Conservation (phyloP, 768 basidiomycete genomes). For the Mycena vitilis region DNA sequence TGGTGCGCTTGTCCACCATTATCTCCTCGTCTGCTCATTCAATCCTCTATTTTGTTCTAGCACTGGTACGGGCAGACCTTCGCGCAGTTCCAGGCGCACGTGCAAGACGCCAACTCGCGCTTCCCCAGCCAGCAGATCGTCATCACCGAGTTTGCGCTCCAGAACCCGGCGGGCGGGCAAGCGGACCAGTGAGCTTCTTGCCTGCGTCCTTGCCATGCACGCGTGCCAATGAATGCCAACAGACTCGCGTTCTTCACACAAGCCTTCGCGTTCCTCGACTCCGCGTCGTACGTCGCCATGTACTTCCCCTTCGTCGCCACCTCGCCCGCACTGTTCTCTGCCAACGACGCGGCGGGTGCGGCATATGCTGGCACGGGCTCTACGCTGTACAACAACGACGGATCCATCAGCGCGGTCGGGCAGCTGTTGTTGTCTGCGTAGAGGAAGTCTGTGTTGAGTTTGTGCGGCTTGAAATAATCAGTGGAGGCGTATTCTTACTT, state of each 20-base stretch:
- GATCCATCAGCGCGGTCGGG: conserved; percentile 26
- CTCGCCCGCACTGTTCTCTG: conserved; percentile 40
- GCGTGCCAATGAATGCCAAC: too few species aligned
- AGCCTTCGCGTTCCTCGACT: conserved; percentile 51
- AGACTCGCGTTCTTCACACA: conserved; percentile 44
- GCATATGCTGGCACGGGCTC: conserved; percentile 42
- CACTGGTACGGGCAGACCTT: conserved; percentile 40
- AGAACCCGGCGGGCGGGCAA: conserved; percentile 45
- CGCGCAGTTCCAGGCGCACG: conserved; percentile 39
- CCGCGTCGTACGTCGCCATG: conserved; percentile 43
- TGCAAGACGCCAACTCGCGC: conserved; percentile 9
- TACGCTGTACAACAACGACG: conserved; percentile 47
- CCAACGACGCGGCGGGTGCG: conserved; percentile 36
- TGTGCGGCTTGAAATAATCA: too few species aligned
- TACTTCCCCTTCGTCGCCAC: conserved; percentile 53
- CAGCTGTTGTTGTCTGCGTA: conserved; percentile 9
- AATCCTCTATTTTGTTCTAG: background rate
- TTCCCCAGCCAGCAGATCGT: conserved; percentile 39
- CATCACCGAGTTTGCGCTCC: conserved; percentile 49
- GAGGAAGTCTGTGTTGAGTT: too few species aligned
- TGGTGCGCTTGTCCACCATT: conserved; percentile 30
- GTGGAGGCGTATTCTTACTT: too few species aligned
- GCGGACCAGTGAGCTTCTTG: conserved; percentile 32
- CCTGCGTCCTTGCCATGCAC: too few species aligned
- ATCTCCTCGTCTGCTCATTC: background rate